Evolutionary conservation across 768 basidiomycete genomes (phyloP), one percentile per base, ranked within the genome.

Genomic region (Leccinellum luteum): DNA sequence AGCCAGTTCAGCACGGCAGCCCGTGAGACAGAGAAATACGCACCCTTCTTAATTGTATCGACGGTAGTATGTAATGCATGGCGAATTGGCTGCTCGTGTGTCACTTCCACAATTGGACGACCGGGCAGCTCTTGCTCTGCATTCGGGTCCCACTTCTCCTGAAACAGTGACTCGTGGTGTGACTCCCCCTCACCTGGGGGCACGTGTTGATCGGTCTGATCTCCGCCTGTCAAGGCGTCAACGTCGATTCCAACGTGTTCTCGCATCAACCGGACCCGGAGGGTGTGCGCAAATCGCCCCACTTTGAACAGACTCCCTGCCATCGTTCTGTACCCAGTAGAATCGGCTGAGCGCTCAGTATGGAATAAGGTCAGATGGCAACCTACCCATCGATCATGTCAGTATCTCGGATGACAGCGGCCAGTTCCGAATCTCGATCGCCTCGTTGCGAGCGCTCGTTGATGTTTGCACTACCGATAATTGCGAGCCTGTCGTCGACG

Each of bases 181-280:
- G 78, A 53, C 8, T 79, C 69, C 7, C 30, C 7, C 7, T 84
- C 78, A 21, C 76, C 71, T 2, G 76, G 73, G n/a, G 2, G 38
- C 79, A 81, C 83, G 19, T 87, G 30, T 8, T 30, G 73, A 52
- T 19, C n/a, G 0, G 7, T n/a, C n/a, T 25, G 44, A 25, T 90
- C 86, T 52, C 90, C 89, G 62, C 94, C 89, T 45, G 84, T 82
- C 64, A 97, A 76, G 2, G 85, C 81, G 68, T 99, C 97, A 30
- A 98, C 94, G 69, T 99, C 94, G 56, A 98, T 80, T 3, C 97
- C 97, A 57, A 97, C 79, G 69, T 99, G 97, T 68, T 99, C 97
- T 61, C 90, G 82, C 97, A 99, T 99, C 59, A 99, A 78, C 17
- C 96, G 85, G 48, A 98, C 81, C 6, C 97, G 88, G 12, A 99